A percentile compares a stretch with the other conserved stretches of the same genome.
These are phyloP conservation scores for Tetrahymena thermophila DNA, from an alignment of 73 alveolate species.

Conservation along the genomic window DNA sequence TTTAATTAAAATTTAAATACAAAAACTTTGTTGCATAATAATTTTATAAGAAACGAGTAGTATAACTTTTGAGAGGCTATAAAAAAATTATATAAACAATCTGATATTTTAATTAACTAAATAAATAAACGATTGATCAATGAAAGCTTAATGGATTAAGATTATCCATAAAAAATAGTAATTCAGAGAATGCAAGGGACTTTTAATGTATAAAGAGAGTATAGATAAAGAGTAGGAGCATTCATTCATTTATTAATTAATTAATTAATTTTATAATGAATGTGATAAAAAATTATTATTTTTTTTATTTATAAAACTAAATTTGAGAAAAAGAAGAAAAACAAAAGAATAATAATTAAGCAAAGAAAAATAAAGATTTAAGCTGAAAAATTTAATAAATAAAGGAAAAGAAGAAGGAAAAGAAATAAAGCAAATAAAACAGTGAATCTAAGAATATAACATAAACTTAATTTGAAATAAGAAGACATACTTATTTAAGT, in stretches of 20 bases:
- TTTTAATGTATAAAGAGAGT: neutral
- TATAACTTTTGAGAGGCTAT: neutral
- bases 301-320: neutral
- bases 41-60: neutral
- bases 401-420: neutral
- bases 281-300: neutral
- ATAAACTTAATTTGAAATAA: neutral
- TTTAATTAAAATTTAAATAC: no score
- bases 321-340: neutral
- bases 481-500: neutral
- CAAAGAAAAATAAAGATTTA: neutral
- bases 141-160: neutral
- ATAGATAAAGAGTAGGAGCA: neutral
- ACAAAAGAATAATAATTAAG: neutral
- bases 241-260: neutral
- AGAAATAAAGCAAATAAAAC: neutral
- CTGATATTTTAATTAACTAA: neutral
- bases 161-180: neutral
- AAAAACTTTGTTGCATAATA: no score
- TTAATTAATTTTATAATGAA: neutral
- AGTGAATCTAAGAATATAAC: neutral
- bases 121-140: neutral
- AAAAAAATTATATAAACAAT: neutral
- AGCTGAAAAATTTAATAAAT: neutral
- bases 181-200: neutral